Base-by-base conservation (phyloP, 2,329 filamentous ascomycete species). In the Colletotrichum eleusines region DNA sequence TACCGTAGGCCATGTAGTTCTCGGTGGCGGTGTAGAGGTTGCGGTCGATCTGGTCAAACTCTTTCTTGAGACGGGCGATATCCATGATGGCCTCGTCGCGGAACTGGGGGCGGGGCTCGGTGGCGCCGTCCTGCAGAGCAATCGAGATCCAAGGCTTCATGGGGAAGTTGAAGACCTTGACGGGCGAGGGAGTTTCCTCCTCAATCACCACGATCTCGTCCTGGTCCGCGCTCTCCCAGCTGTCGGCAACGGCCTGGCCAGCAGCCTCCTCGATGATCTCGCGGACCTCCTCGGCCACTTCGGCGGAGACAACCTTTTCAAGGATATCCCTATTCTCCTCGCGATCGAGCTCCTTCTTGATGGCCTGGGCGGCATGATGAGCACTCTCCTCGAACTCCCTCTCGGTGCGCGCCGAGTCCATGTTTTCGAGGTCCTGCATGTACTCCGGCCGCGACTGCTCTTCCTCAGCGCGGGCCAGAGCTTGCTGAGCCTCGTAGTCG, bases 61-160 rank as follows among this genome's bases (percentile, higher is more conserved):
- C 94, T 83, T 98, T 98, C 87, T 97, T 97, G 74, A 98, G 87
- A 69, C 94, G 90, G 62, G 96, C 95, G 78, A 99, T 96, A 76
- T 97, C 94, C 85, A 97, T 93, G 76, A 97, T 91, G 53, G 91
- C 88, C 74, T 95, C 92, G 68, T 94, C 90, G 46, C 92, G 91
- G 80, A 98, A 91, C 61, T 86, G 82, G 4, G 91, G 86, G 20
- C 88, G 87, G 33, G 86, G 80, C 69, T 89, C 85, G 18, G 87
- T 81, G 71, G 86, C 81, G 72, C 86, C 81, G 74, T 88, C 84
- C 78, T 89, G 85, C 76, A 98, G 88, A 16, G 89, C 90, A 78
- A 99, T 96, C 26, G 95, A 92, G 74, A 97, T 95, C 87, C 97
- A 99, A 5, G 96, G 96, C 80, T 92, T 94, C 91, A 99, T 94